Evolutionary conservation across 148 eudicot genomes (phyloP).

Genomic region (Pouteria glomerata): DNA sequence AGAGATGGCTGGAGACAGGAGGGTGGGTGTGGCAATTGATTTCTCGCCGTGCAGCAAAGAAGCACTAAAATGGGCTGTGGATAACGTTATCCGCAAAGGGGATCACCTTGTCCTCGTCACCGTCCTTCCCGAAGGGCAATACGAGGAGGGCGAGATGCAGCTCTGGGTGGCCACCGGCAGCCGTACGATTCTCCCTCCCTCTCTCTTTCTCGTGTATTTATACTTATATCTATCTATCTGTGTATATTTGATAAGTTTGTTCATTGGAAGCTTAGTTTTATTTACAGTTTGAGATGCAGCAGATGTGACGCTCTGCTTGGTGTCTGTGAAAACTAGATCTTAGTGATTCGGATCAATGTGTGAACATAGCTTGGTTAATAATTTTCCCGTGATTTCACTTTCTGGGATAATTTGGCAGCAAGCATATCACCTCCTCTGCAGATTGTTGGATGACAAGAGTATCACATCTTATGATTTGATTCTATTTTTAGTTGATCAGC

Average conservation of each 20-base stretch:
- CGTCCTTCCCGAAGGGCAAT: conserved; percentile 27
- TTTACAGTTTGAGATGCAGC: background rate
- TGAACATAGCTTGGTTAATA: background rate
- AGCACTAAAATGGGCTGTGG: conserved; percentile 67
- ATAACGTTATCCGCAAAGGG: conserved; percentile 49
- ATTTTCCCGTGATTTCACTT: background rate
- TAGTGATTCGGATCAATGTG: background rate
- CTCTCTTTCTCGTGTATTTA: background rate
- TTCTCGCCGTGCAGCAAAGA: conserved; percentile 64
- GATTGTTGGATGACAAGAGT: background rate
- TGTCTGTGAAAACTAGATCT: background rate
- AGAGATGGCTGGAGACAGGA: conserved; percentile 42
- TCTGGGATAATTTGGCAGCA: background rate
- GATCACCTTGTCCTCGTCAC: conserved; percentile 67
- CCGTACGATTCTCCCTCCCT: conserved; percentile 34
- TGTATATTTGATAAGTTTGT: background rate
- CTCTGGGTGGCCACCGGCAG: conserved; percentile 88
- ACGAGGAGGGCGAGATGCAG: conserved; percentile 68
- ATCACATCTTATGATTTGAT: background rate
- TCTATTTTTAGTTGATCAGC: background rate
- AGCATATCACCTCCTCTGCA: background rate
- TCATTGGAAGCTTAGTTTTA: background rate
- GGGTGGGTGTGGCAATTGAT: conserved; percentile 80
- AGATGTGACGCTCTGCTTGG: background rate
- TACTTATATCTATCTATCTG: background rate